Conservation (phyloP, 352 stramenopile genomes). For the Phytopythium montanum region DNA sequence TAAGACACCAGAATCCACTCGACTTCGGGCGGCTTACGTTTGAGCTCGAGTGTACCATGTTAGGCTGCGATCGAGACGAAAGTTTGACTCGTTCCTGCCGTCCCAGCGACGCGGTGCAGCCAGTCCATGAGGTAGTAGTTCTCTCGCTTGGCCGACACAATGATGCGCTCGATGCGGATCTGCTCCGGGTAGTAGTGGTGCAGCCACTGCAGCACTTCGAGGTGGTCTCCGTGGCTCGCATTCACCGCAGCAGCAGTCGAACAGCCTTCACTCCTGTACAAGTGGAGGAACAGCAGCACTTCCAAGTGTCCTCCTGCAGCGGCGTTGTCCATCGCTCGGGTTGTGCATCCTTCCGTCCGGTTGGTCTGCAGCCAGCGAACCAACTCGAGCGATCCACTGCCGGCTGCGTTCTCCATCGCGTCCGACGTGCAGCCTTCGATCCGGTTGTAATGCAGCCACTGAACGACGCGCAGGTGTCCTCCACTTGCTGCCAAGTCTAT, state of each 20-base stretch:
- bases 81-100: conserved; percentile 8
- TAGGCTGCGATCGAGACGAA: no score
- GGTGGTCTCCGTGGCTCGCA: conserved; percentile 27
- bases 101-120: conserved; percentile 18
- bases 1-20: no score
- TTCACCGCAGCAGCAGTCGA: conserved; percentile 30
- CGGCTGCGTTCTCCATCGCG: conserved; percentile 35
- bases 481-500: conserved; percentile 25
- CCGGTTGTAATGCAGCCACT: conserved; percentile 27
- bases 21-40: no score
- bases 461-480: conserved; percentile 22
- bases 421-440: conserved; percentile 26
- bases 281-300: conserved; percentile 33
- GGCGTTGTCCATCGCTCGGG: conserved; percentile 25
- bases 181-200: conserved; percentile 26
- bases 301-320: conserved; percentile 32
- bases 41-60: no score
- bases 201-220: conserved; percentile 34
- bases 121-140: conserved; percentile 42
- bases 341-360: conserved; percentile 27
- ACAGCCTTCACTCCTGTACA: conserved; percentile 17
- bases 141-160: conserved; percentile 33
- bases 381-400: conserved; percentile 18
- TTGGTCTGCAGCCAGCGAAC: conserved; percentile 26
- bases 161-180: conserved; percentile 31